phyloP scores from a whole-genome alignment of 1,139 yeast species.

The Taphrina sp. region DNA sequence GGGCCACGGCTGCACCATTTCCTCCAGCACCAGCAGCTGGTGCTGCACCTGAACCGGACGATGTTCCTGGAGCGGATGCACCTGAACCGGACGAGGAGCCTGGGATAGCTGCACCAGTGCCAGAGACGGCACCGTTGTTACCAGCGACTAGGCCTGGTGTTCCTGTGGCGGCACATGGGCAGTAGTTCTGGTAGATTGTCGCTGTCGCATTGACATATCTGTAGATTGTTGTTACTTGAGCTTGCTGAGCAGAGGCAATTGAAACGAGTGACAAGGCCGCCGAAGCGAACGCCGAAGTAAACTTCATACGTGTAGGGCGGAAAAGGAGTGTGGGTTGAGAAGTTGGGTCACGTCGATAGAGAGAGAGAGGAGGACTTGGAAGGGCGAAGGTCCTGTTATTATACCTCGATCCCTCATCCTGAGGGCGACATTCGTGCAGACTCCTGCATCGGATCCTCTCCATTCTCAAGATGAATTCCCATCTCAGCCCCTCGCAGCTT shows the following conservation, averaged over 20 bases:
- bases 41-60: background rate
- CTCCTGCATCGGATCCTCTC: too few species aligned
- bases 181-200: slow-evolving; percentile 27
- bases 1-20: background rate
- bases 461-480: too few species aligned
- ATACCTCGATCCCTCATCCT: too few species aligned
- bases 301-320: slow-evolving; percentile 7
- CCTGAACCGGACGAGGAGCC: slow-evolving; percentile 7
- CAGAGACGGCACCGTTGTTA: slow-evolving; percentile 7
- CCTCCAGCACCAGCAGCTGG: background rate
- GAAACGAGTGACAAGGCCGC: slow-evolving; percentile 16
- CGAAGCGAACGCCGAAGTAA: slow-evolving; percentile 19
- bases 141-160: background rate
- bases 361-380: too few species aligned
- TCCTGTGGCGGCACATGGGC: slow-evolving; percentile 5
- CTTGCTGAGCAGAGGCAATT: slow-evolving; percentile 7
- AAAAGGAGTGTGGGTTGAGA: slow-evolving; percentile 8
- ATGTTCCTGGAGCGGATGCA: background rate
- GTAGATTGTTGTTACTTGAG: slow-evolving; percentile 21
- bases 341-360: too few species aligned
- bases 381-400: too few species aligned
- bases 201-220: slow-evolving; percentile 22
- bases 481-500: too few species aligned
- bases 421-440: too few species aligned
- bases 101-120: background rate